Base-by-base conservation (phyloP, 371 early-diverging fungal species). In the Amoeboaphelidium occidentale region DNA sequence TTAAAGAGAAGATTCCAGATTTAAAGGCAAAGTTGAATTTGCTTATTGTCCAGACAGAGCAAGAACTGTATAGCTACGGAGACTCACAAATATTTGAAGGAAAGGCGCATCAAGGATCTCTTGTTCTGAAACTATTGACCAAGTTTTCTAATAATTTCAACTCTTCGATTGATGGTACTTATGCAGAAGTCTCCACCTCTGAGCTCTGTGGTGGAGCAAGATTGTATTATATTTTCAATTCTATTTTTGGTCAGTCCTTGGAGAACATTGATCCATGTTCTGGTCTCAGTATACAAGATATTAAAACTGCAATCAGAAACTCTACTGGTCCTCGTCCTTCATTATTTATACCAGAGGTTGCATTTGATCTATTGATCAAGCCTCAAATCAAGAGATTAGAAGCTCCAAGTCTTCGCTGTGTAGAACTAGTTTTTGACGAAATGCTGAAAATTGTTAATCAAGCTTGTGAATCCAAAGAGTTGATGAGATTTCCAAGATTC, bases 221-320 rank as follows among this genome's bases (percentile, higher is more conserved):
- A 51, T 73, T 91, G 43, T 81, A 85, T 62, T 82, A 81, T 58
- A 84, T 86, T 43, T 85, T 89, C 63, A 81, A 89, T 58, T 69
- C 72, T 45, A 69, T 84, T 4, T 91, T 79, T 68, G 74, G 80
- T 14, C 63, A 75, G 20, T 79, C 80, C 2, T 65, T 91, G 47
- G 76, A 78, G 49, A 67, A 75, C 22, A 73, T 88, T 26, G 66
- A 70, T 32, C 78, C 87, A 2, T 74, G 80, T 50, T 52, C 46
- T 28, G 53, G 47, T 25, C 58, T 89, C 43, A 69, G 77, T 17
- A 73, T 75, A 46, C 69, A 71, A 43, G 83, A 89, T 54, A 87
- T 91, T 54, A 78, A 84, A 50, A 81, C 78, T 0, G 81, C 86
- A 13, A 79, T 91, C 45, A 76, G 88, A 50, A 89, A 91, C 62